Percentiles rank a stretch among this genome's conserved stretches.
Conservation (phyloP, 306 rosid genomes). For the Ochetophila trinervis region DNA sequence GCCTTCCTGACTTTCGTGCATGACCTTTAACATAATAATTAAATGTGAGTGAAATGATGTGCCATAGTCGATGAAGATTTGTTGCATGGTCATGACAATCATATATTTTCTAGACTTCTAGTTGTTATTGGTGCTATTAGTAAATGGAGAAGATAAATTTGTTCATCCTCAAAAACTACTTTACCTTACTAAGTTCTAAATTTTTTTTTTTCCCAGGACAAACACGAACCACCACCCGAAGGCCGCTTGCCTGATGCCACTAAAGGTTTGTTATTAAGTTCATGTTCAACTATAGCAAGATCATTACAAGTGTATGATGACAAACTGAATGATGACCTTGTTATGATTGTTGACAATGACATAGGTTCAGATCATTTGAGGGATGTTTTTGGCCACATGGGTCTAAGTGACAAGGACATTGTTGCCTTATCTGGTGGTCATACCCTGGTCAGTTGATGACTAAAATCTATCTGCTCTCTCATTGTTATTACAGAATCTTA, state of each 20-base stretch:
- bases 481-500: too few relatives aligned
- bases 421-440: slow-evolving; percentile 70
- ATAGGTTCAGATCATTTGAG: slow-evolving; percentile 60
- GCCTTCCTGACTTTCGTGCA: too few relatives aligned
- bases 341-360: slow-evolving; percentile 1
- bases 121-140: too few relatives aligned
- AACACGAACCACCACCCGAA: slow-evolving; percentile 56
- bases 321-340: not conserved
- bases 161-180: too few relatives aligned
- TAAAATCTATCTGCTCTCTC: not conserved
- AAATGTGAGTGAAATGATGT: too few relatives aligned
- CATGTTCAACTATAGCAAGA: too few relatives aligned
- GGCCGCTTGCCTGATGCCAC: slow-evolving; percentile 62
- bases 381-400: slow-evolving; percentile 62
- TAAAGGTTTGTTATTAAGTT: slow-evolving; percentile 33
- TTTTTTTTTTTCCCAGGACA: slow-evolving; percentile 34
- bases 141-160: too few relatives aligned
- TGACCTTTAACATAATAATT: too few relatives aligned
- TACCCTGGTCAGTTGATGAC: slow-evolving; percentile 49
- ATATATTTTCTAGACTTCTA: too few relatives aligned
- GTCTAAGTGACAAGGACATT: slow-evolving; percentile 57
- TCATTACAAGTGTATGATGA: not conserved
- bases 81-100: too few relatives aligned
- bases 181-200: too few relatives aligned
- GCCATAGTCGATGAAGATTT: too few relatives aligned